Evolutionary conservation across 805 yeast species (phyloP).

Genomic region (Cyberlindnera maritima): DNA sequence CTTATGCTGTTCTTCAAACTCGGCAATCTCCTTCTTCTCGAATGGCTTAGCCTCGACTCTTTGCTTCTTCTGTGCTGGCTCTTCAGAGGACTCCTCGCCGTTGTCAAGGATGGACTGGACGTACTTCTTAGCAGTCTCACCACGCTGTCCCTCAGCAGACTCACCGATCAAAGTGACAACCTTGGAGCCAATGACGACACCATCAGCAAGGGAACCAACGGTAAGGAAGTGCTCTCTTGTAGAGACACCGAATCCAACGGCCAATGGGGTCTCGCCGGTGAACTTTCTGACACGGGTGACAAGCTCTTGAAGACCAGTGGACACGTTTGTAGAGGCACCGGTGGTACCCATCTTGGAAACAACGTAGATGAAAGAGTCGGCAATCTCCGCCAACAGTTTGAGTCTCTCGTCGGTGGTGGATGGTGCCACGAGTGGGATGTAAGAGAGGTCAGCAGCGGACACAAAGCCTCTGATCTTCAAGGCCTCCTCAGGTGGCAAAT

Average conservation of each 20-base stretch:
- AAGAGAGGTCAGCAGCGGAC: slow-evolving; percentile 65
- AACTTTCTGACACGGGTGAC: slow-evolving; percentile 72
- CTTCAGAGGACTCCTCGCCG: background rate
- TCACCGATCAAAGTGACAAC: slow-evolving; percentile 69
- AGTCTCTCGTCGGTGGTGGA: slow-evolving; percentile 91
- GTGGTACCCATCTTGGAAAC: slow-evolving; percentile 98
- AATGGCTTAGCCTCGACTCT: slow-evolving; percentile 33
- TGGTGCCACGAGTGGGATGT: slow-evolving; percentile 95
- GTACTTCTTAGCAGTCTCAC: slow-evolving; percentile 60
- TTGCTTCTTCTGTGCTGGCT: slow-evolving; percentile 5
- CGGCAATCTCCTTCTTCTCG: slow-evolving; percentile 27
- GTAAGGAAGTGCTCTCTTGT: slow-evolving; percentile 85
- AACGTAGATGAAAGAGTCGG: slow-evolving; percentile 94
- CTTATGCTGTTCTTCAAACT: slow-evolving; percentile 58
- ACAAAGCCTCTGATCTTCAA: slow-evolving; percentile 77
- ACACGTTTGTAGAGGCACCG: slow-evolving; percentile 74
- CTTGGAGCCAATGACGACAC: slow-evolving; percentile 94
- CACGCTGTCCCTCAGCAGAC: slow-evolving; percentile 57
- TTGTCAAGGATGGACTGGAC: slow-evolving; percentile 63
- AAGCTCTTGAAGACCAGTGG: slow-evolving; percentile 60
- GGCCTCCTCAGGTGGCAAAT: slow-evolving; percentile 98
- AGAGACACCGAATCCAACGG: slow-evolving; percentile 96
- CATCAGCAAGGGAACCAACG: slow-evolving; percentile 84
- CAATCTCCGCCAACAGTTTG: slow-evolving; percentile 71
- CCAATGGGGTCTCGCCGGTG: slow-evolving; percentile 78